These are phyloP conservation scores for Mesembryanthemum crystallinum DNA, from an alignment of 148 eudicot genomes.

Conservation along the genomic window DNA sequence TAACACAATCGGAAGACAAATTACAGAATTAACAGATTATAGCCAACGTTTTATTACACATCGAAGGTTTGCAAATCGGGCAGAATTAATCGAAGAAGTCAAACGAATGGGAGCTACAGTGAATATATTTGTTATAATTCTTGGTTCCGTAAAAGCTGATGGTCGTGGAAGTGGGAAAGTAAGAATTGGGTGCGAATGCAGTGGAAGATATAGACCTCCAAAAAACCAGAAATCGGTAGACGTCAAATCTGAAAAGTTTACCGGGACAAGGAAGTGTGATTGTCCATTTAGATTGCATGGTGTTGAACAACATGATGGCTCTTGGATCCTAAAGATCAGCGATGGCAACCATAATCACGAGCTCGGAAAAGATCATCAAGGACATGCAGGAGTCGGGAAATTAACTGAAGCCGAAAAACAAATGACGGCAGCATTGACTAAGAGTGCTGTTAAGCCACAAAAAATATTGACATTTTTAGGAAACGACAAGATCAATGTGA, in stretches of 20 bases:
- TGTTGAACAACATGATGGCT: not conserved
- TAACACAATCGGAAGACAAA: too few species aligned
- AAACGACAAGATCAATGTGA: not conserved
- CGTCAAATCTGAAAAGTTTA: not conserved
- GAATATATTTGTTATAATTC: too few species aligned
- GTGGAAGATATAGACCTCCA: too few species aligned
- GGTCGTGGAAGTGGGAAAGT: too few species aligned
- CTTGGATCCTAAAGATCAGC: not conserved
- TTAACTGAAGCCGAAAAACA: not conserved
- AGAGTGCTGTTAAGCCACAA: not conserved
- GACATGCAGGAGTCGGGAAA: not conserved
- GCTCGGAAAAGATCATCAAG: not conserved
- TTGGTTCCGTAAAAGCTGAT: too few species aligned
- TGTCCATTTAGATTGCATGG: not conserved
- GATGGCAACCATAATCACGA: not conserved
- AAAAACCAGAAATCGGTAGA: too few species aligned
- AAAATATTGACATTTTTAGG: not conserved
- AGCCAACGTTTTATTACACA: too few species aligned
- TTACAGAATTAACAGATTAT: too few species aligned
- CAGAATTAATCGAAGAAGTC: too few species aligned
- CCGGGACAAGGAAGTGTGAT: not conserved
- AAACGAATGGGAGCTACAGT: too few species aligned
- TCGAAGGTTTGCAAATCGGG: too few species aligned
- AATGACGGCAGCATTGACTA: not conserved
- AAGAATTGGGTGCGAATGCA: too few species aligned